Evolutionary conservation across 2,329 filamentous ascomycete species (phyloP).

Genomic region (Alternaria tenuissima): DNA sequence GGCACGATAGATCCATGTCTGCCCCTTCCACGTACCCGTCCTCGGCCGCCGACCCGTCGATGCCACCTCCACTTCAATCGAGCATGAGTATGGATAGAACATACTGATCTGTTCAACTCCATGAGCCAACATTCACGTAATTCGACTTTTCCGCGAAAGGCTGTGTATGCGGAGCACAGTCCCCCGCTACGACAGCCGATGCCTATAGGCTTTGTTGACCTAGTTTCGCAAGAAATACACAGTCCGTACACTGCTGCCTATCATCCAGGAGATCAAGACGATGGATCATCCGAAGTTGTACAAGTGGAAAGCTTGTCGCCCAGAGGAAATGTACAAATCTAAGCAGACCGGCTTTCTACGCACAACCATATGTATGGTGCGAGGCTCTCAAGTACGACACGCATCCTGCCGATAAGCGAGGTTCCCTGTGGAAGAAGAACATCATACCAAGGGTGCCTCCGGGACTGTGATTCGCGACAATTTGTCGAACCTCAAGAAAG

Average conservation of each 20-base stretch:
- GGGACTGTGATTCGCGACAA: background rate
- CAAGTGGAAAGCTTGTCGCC: background rate
- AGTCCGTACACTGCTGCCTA: background rate
- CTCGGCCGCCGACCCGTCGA: constrained; percentile 8
- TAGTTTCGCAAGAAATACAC: background rate
- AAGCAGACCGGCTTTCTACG: background rate
- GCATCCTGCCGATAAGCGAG: background rate
- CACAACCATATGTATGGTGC: background rate
- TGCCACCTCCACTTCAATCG: constrained; percentile 24
- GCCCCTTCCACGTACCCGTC: constrained; percentile 25
- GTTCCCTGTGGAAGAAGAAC: background rate
- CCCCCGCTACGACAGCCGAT: background rate
- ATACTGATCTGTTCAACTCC: background rate
- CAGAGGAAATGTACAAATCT: background rate
- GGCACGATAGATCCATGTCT: constrained; percentile 31
- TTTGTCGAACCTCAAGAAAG: background rate
- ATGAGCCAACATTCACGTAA: background rate
- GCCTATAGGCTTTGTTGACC: no score
- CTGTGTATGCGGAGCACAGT: background rate
- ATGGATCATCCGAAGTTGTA: background rate
- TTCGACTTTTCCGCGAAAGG: background rate
- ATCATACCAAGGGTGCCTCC: background rate
- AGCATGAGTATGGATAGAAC: constrained; percentile 29
- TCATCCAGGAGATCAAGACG: background rate
- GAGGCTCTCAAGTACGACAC: background rate